Conservation (phyloP, 2,329 filamentous ascomycete species). For the Conoideocrella luteorostrata region DNA sequence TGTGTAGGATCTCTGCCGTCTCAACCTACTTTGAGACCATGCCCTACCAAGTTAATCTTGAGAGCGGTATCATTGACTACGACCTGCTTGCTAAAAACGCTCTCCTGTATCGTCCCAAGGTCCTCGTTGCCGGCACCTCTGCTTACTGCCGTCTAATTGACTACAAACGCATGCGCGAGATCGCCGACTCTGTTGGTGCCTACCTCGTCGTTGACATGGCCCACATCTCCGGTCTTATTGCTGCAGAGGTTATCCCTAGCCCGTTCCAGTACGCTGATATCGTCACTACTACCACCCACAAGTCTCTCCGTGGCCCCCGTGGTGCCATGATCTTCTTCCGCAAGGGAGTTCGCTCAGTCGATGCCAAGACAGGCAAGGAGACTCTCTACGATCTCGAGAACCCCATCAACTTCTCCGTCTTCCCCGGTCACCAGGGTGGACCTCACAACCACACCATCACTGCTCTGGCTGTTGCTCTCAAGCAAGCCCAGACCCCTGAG, state of each 20-base stretch:
- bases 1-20: slow-evolving; percentile 75
- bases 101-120: slow-evolving; percentile 87
- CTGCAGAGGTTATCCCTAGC: slow-evolving; percentile 85
- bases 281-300: slow-evolving; percentile 98
- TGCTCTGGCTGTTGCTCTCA: slow-evolving; percentile 86
- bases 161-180: slow-evolving; percentile 92
- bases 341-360: slow-evolving; percentile 85
- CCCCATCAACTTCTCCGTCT: slow-evolving; percentile 98
- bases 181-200: slow-evolving; percentile 86
- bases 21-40: slow-evolving; percentile 99
- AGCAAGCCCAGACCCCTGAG: slow-evolving; percentile 84
- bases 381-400: slow-evolving; percentile 87
- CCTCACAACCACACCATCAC: slow-evolving; percentile 99
- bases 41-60: slow-evolving; percentile 84
- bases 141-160: slow-evolving; percentile 98
- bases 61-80: slow-evolving; percentile 96
- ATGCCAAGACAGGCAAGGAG: slow-evolving; percentile 87
- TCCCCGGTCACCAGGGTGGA: slow-evolving; percentile 96
- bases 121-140: slow-evolving; percentile 92
- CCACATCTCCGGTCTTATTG: slow-evolving; percentile 94
- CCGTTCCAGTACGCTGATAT: slow-evolving; percentile 92
- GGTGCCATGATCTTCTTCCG: slow-evolving; percentile 99
- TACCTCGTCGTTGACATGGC: slow-evolving; percentile 98
- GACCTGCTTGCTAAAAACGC: slow-evolving; percentile 86
- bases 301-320: slow-evolving; percentile 93